Conservation (phyloP, 768 basidiomycete species). For the Mycena latifolia region DNA sequence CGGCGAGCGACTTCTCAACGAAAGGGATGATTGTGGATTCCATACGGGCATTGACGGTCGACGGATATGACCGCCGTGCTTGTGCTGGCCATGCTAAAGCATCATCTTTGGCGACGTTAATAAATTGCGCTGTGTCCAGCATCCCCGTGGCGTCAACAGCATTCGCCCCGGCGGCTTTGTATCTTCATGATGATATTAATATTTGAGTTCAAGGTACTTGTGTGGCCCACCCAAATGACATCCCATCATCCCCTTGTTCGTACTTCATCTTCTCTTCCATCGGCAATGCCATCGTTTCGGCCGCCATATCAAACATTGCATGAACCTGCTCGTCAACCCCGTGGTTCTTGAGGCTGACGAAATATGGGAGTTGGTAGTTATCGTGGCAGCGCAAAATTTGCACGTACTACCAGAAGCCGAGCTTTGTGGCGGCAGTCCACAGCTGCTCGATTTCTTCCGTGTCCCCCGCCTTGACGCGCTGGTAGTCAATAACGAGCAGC, state of each 20-base stretch:
- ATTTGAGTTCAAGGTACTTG: too few relatives aligned
- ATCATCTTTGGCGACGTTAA: slow-evolving; percentile 65
- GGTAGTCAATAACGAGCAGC: slow-evolving; percentile 58
- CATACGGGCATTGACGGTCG: slow-evolving; percentile 54
- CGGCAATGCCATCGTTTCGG: slow-evolving; percentile 54
- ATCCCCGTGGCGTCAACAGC: slow-evolving; percentile 59
- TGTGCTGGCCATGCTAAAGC: slow-evolving; percentile 57
- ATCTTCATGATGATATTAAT: too few relatives aligned
- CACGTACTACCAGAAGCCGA: slow-evolving; percentile 66
- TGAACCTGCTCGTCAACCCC: slow-evolving; percentile 53
- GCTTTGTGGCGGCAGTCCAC: slow-evolving; percentile 55
- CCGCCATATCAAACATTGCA: slow-evolving; percentile 57
- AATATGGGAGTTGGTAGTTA: background rate
- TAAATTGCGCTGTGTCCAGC: slow-evolving; percentile 57
- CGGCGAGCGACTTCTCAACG: slow-evolving; percentile 38
- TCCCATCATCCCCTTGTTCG: slow-evolving; percentile 55
- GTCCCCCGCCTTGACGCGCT: slow-evolving; percentile 48
- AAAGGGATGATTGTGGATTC: slow-evolving; percentile 43
- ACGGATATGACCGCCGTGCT: slow-evolving; percentile 58
- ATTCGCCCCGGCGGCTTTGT: slow-evolving; percentile 56
- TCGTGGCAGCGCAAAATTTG: background rate
- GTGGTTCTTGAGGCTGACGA: slow-evolving; percentile 55
- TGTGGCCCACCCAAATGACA: slow-evolving; percentile 57
- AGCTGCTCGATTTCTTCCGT: slow-evolving; percentile 52
- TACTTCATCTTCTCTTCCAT: slow-evolving; percentile 58